Evolutionary conservation across 805 yeast genomes (phyloP).

Genomic region (Saccharomycopsis malanga): DNA sequence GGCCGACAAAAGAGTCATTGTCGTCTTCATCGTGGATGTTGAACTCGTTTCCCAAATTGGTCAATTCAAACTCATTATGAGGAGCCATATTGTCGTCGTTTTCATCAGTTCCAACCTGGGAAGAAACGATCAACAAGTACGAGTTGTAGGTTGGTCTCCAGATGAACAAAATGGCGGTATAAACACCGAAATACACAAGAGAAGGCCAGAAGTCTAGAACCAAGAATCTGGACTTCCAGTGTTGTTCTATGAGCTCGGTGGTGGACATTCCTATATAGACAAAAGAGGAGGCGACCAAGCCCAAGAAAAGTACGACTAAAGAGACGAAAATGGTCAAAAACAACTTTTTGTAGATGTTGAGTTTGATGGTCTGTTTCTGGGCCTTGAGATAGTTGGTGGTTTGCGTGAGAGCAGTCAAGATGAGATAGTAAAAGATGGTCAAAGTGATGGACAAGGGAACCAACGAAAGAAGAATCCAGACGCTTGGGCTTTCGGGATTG

Average conservation of each 20-base stretch:
- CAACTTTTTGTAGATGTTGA: constrained; percentile 75
- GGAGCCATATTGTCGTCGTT: constrained; percentile 58
- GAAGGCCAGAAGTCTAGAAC: constrained; percentile 93
- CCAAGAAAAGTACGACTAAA: constrained; percentile 59
- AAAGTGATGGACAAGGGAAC: constrained; percentile 69
- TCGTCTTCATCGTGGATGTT: constrained; percentile 36
- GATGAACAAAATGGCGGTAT: constrained; percentile 75
- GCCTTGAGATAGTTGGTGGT: constrained; percentile 70
- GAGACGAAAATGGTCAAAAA: constrained; percentile 71
- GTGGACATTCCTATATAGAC: constrained; percentile 67
- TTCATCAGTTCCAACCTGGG: constrained; percentile 82
- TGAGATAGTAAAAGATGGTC: constrained; percentile 65
- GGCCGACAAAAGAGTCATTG: constrained; percentile 26
- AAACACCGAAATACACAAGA: constrained; percentile 75
- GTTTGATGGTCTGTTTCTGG: constrained; percentile 88
- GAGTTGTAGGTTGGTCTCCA: constrained; percentile 99
- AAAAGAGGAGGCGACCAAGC: constrained; percentile 63
- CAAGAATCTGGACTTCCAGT: constrained; percentile 90
- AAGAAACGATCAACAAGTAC: constrained; percentile 88
- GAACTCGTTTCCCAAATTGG: constrained; percentile 34
- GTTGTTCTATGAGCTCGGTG: constrained; percentile 70
- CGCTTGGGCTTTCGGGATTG: constrained; percentile 42
- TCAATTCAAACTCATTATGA: constrained; percentile 26
- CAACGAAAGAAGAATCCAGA: constrained; percentile 49
- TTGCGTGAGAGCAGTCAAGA: constrained; percentile 61